A percentile compares a stretch with the other conserved stretches of the same genome.
Evolutionary conservation across 2,329 filamentous ascomycete genomes (phyloP).

Genomic region (Erysiphe pulchra): DNA sequence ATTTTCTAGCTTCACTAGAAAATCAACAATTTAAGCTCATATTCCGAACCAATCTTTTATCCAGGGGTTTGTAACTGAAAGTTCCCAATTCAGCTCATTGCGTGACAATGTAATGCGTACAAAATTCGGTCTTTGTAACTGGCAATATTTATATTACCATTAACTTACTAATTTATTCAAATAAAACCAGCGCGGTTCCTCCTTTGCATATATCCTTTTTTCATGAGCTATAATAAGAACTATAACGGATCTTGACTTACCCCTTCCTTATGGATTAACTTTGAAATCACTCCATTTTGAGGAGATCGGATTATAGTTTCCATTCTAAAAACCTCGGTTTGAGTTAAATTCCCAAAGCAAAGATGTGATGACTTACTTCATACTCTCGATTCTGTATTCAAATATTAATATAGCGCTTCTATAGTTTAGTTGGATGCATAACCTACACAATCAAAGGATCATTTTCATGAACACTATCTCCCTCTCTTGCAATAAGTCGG

Average conservation of each 20-base stretch:
- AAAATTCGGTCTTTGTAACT: not conserved
- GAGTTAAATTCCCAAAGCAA: not conserved
- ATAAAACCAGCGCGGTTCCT: conserved; percentile 47
- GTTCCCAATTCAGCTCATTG: too few relatives aligned
- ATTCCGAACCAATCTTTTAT: too few relatives aligned
- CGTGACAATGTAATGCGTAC: too few relatives aligned
- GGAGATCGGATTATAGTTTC: conserved; percentile 62
- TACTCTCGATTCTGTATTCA: conserved; percentile 42
- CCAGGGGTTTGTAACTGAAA: too few relatives aligned
- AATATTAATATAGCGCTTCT: not conserved
- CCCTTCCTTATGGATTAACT: conserved; percentile 47
- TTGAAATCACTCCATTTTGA: conserved; percentile 44
- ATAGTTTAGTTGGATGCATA: conserved; percentile 8
- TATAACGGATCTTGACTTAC: conserved; percentile 20
- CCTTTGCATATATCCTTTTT: conserved; percentile 51
- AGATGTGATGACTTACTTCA: conserved; percentile 24
- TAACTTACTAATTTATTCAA: conserved; percentile 24
- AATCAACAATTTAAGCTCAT: too few relatives aligned
- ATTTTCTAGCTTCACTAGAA: too few relatives aligned
- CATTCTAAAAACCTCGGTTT: conserved; percentile 21
- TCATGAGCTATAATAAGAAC: too few relatives aligned
- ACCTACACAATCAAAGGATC: conserved; percentile 61
- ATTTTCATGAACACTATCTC: conserved; percentile 61
- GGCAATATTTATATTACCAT: not conserved
- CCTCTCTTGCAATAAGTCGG: conserved; percentile 64